Conservation (phyloP, 2,329 filamentous ascomycete species). For the Didymella pinodella region DNA sequence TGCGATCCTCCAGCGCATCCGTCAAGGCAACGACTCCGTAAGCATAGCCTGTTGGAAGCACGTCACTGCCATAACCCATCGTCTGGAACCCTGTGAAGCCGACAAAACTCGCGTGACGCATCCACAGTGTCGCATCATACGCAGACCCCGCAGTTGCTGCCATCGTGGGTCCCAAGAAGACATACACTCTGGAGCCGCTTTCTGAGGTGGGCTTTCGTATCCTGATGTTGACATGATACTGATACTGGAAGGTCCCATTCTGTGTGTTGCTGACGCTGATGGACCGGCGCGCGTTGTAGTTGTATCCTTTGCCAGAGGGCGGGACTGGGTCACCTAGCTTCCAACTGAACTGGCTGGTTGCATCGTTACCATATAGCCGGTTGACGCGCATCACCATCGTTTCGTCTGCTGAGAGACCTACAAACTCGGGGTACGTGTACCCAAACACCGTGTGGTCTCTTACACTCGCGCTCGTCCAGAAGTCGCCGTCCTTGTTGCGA, state of each 20-base stretch:
- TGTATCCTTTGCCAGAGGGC: slow-evolving; percentile 3
- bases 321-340: slow-evolving; percentile 11
- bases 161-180: slow-evolving; percentile 69
- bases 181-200: slow-evolving; percentile 69
- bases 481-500: slow-evolving; percentile 62
- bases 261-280: slow-evolving; percentile 13
- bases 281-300: slow-evolving; percentile 17
- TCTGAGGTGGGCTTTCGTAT: slow-evolving; percentile 67
- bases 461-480: slow-evolving; percentile 72
- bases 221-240: slow-evolving; percentile 74
- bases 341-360: slow-evolving; percentile 27
- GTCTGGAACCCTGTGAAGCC: slow-evolving; percentile 64
- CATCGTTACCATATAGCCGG: slow-evolving; percentile 63
- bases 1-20: slow-evolving; percentile 49
- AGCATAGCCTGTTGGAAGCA: slow-evolving; percentile 6
- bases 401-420: slow-evolving; percentile 34
- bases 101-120: slow-evolving; percentile 62
- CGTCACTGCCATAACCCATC: slow-evolving; percentile 21
- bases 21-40: slow-evolving; percentile 58
- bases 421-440: slow-evolving; percentile 77
- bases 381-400: slow-evolving; percentile 65
- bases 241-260: slow-evolving; percentile 20
- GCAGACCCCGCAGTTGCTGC: slow-evolving; percentile 56
- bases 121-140: slow-evolving; percentile 61
- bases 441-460: slow-evolving; percentile 69